Conservation (phyloP, 2,329 filamentous ascomycete genomes). For the Arthroderma sp. region DNA sequence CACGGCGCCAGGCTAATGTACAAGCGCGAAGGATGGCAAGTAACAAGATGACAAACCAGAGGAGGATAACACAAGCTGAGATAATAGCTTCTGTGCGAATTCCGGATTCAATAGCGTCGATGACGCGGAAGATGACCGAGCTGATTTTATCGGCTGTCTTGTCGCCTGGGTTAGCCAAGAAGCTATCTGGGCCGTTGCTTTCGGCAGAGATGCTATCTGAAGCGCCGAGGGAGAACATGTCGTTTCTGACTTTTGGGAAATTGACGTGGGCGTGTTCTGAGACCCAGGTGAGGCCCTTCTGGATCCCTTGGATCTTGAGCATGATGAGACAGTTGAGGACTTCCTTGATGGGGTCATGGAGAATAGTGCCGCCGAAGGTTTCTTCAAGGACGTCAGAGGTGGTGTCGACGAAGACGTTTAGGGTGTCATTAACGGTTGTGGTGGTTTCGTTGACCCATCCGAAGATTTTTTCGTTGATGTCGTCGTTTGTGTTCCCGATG, state of each 20-base stretch:
- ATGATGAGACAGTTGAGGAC: constrained; percentile 78
- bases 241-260: constrained; percentile 63
- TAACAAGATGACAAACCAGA: constrained; percentile 68
- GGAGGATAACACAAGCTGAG: constrained; percentile 55
- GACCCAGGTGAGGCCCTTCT: constrained; percentile 88
- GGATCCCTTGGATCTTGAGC: constrained; percentile 70
- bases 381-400: constrained; percentile 61
- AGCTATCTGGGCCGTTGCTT: constrained; percentile 45
- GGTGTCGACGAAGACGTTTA: constrained; percentile 67
- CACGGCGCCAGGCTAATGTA: constrained; percentile 45
- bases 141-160: constrained; percentile 71
- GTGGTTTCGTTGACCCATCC: constrained; percentile 81
- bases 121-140: constrained; percentile 57
- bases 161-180: constrained; percentile 63
- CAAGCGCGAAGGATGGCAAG: constrained; percentile 57
- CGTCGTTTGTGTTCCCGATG: constrained; percentile 48
- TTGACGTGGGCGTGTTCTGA: constrained; percentile 70
- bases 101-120: constrained; percentile 50
- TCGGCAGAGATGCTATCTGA: constrained; percentile 38
- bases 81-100: constrained; percentile 71
- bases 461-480: constrained; percentile 75
- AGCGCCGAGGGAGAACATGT: constrained; percentile 75
- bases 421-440: constrained; percentile 65
- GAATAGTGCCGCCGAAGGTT: constrained; percentile 70
- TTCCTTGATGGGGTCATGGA: constrained; percentile 63